Percentiles rank a stretch among this genome's conserved stretches.
Evolutionary conservation across 345 rosid species (phyloP).

Genomic region (Lumnitzera littorea): DNA sequence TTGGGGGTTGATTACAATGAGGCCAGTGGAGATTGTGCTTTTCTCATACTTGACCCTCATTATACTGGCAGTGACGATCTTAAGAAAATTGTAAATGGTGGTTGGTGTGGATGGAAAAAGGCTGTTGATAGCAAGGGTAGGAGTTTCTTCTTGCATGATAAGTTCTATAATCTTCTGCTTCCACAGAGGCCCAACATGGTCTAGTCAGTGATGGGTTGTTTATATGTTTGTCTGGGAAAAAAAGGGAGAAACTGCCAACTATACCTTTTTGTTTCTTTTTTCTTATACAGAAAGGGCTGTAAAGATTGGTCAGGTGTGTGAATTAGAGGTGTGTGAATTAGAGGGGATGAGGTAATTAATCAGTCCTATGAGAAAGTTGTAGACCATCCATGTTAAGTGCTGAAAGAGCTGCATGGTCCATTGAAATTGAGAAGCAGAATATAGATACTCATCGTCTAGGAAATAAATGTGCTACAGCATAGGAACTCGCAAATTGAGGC

Average conservation of each 20-base stretch:
- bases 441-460: no score
- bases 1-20: constrained; percentile 80
- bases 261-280: background rate
- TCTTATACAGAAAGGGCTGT: constrained; percentile 15
- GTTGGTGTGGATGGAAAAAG: constrained; percentile 97
- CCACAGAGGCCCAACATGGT: constrained; percentile 89
- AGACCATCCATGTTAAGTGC: no score
- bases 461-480: no score
- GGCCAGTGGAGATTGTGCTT: constrained; percentile 75
- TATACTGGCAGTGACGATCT: constrained; percentile 75
- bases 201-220: constrained; percentile 5
- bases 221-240: background rate
- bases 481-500: no score
- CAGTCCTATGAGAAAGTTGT: no score
- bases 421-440: no score
- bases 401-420: no score
- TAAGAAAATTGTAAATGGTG: constrained; percentile 79
- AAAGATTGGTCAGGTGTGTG: background rate
- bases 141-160: constrained; percentile 76
- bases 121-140: constrained; percentile 84
- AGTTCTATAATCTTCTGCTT: constrained; percentile 84
- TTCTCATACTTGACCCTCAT: constrained; percentile 89
- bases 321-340: no score
- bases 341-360: constrained; percentile 1
- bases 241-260: background rate